phyloP scores from a whole-genome alignment of 129 eudicot species.

The Ambrosia artemisiifolia region DNA sequence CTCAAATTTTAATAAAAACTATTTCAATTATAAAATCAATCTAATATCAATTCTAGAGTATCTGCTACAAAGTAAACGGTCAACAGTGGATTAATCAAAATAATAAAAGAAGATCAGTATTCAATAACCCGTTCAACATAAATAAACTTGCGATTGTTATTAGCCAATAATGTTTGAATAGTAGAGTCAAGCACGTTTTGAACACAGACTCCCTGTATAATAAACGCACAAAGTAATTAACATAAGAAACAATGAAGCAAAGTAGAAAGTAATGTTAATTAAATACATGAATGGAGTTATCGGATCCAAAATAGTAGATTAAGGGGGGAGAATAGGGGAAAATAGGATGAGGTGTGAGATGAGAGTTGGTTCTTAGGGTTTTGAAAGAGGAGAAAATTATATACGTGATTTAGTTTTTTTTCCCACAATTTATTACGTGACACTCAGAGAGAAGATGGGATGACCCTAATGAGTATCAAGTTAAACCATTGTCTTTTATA shows the following conservation, averaged over 20 bases:
- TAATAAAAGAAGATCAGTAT: no score
- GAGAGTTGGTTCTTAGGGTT: no score
- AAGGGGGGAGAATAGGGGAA: no score
- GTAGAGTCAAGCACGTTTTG: slow-evolving; percentile 85
- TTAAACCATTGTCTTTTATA: no score
- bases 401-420: no score
- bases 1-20: slow-evolving; percentile 13
- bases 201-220: slow-evolving; percentile 71
- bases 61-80: slow-evolving; percentile 6
- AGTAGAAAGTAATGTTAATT: not conserved
- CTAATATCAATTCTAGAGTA: not conserved
- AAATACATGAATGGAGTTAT: slow-evolving; percentile 80
- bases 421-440: no score
- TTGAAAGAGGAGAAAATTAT: no score
- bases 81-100: no score
- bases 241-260: not conserved
- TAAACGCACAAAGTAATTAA: not conserved
- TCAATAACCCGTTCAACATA: slow-evolving; percentile 84
- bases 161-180: slow-evolving; percentile 70
- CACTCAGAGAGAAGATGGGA: no score
- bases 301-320: slow-evolving; percentile 89
- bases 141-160: slow-evolving; percentile 68
- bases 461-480: no score
- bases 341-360: no score
- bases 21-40: not conserved